These are phyloP conservation scores for Ophiostoma sp. DNA, from an alignment of 2,329 filamentous ascomycete genomes.

Conservation along the genomic window DNA sequence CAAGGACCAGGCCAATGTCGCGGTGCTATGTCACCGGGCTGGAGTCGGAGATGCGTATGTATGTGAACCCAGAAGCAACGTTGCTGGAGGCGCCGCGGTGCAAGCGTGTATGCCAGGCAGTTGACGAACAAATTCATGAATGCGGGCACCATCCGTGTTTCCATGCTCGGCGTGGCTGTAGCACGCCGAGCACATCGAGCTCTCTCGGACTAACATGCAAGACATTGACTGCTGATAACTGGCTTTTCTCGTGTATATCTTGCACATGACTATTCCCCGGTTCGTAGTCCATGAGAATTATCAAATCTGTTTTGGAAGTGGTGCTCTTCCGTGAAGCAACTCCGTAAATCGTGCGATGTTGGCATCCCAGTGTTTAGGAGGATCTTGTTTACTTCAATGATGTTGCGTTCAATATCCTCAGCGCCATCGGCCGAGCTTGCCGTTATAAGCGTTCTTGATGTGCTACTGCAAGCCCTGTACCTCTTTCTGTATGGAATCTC, in stretches of 20 bases:
- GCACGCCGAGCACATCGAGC: constrained; percentile 30
- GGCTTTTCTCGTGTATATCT: neutral
- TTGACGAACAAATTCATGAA: constrained; percentile 32
- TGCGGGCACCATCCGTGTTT: constrained; percentile 36
- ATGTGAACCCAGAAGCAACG: constrained; percentile 43
- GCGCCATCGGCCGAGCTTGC: neutral
- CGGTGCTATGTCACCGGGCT: constrained; percentile 39
- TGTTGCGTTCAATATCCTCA: neutral
- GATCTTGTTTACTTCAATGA: neutral
- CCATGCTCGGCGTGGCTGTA: constrained; percentile 31
- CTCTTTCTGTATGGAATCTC: neutral
- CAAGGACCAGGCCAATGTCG: constrained; percentile 33
- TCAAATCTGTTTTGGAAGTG: neutral
- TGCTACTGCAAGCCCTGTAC: neutral
- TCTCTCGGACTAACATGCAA: neutral
- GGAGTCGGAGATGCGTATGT: constrained; percentile 40
- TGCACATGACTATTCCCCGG: neutral
- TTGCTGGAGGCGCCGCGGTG: constrained; percentile 38
- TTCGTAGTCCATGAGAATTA: neutral
- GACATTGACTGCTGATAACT: neutral
- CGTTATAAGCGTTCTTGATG: neutral
- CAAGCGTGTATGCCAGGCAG: constrained; percentile 39
- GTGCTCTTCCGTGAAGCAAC: neutral
- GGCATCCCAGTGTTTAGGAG: neutral
- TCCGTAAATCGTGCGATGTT: neutral